A percentile compares a stretch with the other conserved stretches of the same genome.
These are phyloP conservation scores for Fusarium sp. DNA, from an alignment of 2,329 filamentous ascomycete genomes.

Conservation along the genomic window DNA sequence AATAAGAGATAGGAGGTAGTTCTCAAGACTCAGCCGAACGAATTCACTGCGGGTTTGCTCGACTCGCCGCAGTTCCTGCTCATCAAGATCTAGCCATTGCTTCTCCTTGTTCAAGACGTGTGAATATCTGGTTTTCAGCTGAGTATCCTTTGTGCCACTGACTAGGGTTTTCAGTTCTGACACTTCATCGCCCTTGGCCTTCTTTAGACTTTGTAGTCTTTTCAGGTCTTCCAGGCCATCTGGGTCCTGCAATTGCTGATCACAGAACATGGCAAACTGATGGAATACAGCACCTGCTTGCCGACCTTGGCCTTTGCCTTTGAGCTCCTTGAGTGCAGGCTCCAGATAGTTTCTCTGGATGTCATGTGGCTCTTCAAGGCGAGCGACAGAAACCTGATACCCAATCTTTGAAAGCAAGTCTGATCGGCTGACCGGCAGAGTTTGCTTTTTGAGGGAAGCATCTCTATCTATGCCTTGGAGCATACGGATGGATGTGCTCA, in stretches of 20 bases:
- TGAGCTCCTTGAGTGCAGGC: constrained; percentile 84
- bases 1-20: constrained; percentile 85
- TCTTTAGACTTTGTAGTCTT: constrained; percentile 79
- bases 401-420: constrained; percentile 88
- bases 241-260: constrained; percentile 88
- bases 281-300: constrained; percentile 91
- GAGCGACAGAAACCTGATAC: constrained; percentile 87
- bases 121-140: constrained; percentile 65
- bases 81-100: constrained; percentile 89
- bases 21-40: constrained; percentile 88
- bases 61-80: constrained; percentile 84
- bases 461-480: constrained; percentile 75
- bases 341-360: constrained; percentile 89
- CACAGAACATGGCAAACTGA: constrained; percentile 94
- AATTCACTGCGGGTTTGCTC: constrained; percentile 81
- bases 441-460: constrained; percentile 71
- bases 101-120: constrained; percentile 76
- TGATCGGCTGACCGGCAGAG: constrained; percentile 75
- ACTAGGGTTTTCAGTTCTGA: constrained; percentile 72
- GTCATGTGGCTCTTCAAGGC: constrained; percentile 87
- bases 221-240: constrained; percentile 86
- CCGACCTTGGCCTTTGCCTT: constrained; percentile 70
- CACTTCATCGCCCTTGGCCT: constrained; percentile 85
- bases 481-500: constrained; percentile 87
- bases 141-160: constrained; percentile 58